Base-by-base conservation (phyloP, 2,329 filamentous ascomycete genomes). In the Xylaria sp. region DNA sequence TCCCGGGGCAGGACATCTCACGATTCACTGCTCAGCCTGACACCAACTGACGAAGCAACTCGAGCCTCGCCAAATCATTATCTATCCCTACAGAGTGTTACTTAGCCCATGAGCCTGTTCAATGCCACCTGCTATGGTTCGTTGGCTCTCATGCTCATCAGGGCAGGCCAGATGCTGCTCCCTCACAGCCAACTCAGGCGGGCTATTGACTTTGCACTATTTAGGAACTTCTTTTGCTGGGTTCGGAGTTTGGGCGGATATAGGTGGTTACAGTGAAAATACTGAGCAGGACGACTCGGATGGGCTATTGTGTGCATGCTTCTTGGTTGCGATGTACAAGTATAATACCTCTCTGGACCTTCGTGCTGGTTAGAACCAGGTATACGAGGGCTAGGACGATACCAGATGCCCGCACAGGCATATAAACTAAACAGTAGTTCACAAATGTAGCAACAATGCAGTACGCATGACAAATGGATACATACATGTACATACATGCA, bases 301-400 rank as follows among this genome's bases (percentile, higher is more conserved):
- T 60, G 18, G 41, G 65, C 48, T 46, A 45, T 30, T 36, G 20
- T 45, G 46, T 58, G 18, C 52, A 52, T 52, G 20, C 23, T 50
- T 62, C 32, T 67, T 59, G 45, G n/a, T 55, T 62, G 45, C 28
- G 12, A 46, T 67, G 65, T 67, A 67, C 57, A 53, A 67, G 46
- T 66, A 68, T 63, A 60, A 46, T 65, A 55, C 30, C 23, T 36
- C 58, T 12, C 59, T 55, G 12, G 32, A n/a, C 30, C 20, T 63
- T 13, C 20, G 39, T 41, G 57, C n/a, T 39, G 34, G 41, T 20
- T 50, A 41, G 39, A 46, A 46, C 34, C 13, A 58, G 34, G 52
- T 20, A 43, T 48, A 30, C 41, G 39, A 53, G 7, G 46, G 34
- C 34, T n/a, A 36, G 53, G 28, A 41, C 20, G 23, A 48, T 46